Evolutionary conservation across 768 basidiomycete species (phyloP), one percentile per base, ranked within the genome.

Genomic region (Auriscalpium microsporum): DNA sequence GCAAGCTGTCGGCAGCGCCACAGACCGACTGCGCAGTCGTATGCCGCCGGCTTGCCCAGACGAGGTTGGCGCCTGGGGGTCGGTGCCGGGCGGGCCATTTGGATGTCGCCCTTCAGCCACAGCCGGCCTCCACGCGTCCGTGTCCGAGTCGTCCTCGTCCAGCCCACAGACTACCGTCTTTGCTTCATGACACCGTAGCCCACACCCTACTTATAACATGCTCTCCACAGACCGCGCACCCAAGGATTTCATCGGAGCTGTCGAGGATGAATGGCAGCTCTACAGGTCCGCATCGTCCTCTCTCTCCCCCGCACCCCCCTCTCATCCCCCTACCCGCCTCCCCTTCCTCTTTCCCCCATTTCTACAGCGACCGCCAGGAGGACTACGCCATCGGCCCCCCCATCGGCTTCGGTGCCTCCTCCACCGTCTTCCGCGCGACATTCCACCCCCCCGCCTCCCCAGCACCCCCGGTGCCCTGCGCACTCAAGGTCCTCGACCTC

Each of bases 361-460:
- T 9, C 33, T 47, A n/a, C 67, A 90, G 90, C 63, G 87, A 90
- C 65, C 68, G 77, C 58, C 73, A 81, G 1, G 61, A 72, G 11
- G 90, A 94, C 73, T 94, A 94, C 64, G 78, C 78, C 17, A 76
- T 89, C 38, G 89, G 88, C 14, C 69, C 78, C 8, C 80, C 90
- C 17, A 92, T 94, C 51, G 93, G 94, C 1, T 94, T 88, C 63
- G 94, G 94, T 17, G 87, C 94, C 2, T 93, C 91, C 3, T 95
- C 94, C 0, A 87, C 86, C 54, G 94, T 97, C 7, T 92, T 94
- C 64, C 71, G 83, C 13, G 94, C 94, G 0, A 69, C 73, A 1
- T 94, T 83, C 67, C 77, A 73, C 8, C 74, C 78, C 54, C 65
- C 59, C 35, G 69, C 66, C 54, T 68, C 62, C 19, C 69, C 57